Evolutionary conservation across 2,329 filamentous ascomycete genomes (phyloP), one percentile per base, ranked within the genome.

Genomic region (Stachybotrys chartarum): DNA sequence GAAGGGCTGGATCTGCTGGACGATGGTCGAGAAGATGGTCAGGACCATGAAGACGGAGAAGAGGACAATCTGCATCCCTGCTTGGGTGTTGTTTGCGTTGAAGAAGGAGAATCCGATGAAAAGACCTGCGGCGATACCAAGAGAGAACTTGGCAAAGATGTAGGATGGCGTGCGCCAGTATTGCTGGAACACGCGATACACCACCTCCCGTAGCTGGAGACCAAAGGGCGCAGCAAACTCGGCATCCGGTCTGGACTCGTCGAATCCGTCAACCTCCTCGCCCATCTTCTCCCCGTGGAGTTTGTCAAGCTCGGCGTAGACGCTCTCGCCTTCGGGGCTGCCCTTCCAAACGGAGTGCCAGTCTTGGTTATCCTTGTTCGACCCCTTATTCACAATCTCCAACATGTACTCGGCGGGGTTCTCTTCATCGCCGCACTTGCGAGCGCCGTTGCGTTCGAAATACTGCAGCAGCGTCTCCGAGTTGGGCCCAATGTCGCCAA

Each of bases 151-250:
- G 55, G 87, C 81, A 69, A 90, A 88, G 64, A 94, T 84, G 70
- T 94, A 94, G 11, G 78, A 77, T 0, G 90, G 90, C 55, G 84
- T 90, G 50, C 90, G 82, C 88, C 90, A 93, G 76, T 92, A 92
- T 66, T 94, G 90, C 64, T 90, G 81, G 71, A 91, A 91, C 6
- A 91, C 83, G 56, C 90, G 84, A 8, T 77, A 62, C 1, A 82
- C 83, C 47, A 90, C 88, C 56, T 84, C 77, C 48, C 69, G 71
- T 1, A 93, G 70, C 66, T 96, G 91, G 0, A 74, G 64, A 0
- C 56, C 57, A 64, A 95, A 88, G 0, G 90, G 85, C 62, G 89
- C 87, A 5, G 91, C 91, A 58, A 95, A 96, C 69, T 94, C 89
- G 7, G 81, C 75, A 60, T 81, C 59, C 69, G 64, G 58, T 1